Evolutionary conservation across 176 grass and related monocot species (phyloP), one percentile per base, ranked within the genome.

Genomic region (Bolboschoenus planiculmis): DNA sequence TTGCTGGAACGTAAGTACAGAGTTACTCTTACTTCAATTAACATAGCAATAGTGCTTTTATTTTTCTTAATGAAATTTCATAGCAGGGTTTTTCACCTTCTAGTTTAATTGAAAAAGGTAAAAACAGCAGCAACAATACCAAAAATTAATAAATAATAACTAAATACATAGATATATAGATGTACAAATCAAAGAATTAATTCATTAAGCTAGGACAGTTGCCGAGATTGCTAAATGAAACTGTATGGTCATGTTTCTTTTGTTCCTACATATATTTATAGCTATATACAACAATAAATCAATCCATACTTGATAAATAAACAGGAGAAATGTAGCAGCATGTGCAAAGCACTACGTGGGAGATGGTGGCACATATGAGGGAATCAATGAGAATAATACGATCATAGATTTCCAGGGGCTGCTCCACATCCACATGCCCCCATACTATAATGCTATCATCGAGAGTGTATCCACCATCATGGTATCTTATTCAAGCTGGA

Each of bases 401-500:
- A 56, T 87, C 31, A 84, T 90, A 42, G 56, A 79, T 72, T 84
- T 70, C 63, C 23, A 74, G 13, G 91, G 82, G 3, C 72, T 97
- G 11, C 64, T 97, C 20, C 20, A 33, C 56, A 50, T 90, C 7
- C 94, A 97, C 84, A 90, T 97, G 94, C 91, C 87, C 57, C 85
- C 94, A 27, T 97, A 93, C 85, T 85, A 85, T 48, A 88, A 83
- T 70, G 87, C 91, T 27, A 39, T 97, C 27, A 75, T 76, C 10
- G 85, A 87, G 18, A 89, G 91, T 13, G 89, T 97, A 36, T 93
- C 91, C 21, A 93, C 94, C 3, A 60, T 97, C 56, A 93, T 97
- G 94, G 30, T 90, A 64, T 97, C 94, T 37, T 97, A 62, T 59
- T 85, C 94, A 3, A 93, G 94, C 81, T 93, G 91, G 91, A 91